Percentiles rank a stretch among this genome's conserved stretches.
Conservation (phyloP, 495 filamentous ascomycete genomes). For the Pseudevernia furfuracea region DNA sequence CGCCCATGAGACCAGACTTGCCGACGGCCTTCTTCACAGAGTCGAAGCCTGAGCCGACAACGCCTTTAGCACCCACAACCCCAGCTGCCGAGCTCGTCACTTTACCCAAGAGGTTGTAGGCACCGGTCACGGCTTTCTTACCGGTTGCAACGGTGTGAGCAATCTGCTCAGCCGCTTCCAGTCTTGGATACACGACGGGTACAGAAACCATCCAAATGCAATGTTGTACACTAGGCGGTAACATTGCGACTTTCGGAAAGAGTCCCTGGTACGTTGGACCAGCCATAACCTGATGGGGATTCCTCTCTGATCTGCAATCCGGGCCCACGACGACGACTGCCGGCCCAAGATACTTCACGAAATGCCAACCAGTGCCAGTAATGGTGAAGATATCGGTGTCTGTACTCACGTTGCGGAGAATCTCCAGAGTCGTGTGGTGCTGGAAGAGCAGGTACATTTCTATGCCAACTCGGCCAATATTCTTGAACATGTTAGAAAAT, state of each 20-base stretch:
- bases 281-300: constrained; percentile 84
- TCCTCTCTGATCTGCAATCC: constrained; percentile 86
- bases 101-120: constrained; percentile 91
- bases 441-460: constrained; percentile 99
- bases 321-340: constrained; percentile 82
- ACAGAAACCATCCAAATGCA: constrained; percentile 92
- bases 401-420: constrained; percentile 75
- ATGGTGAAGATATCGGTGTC: constrained; percentile 94
- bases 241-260: constrained; percentile 86
- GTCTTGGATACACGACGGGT: constrained; percentile 80
- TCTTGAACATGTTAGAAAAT: constrained; percentile 92
- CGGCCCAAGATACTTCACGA: constrained; percentile 91
- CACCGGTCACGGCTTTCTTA: constrained; percentile 90
- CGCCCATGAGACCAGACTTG: constrained; percentile 89
- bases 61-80: constrained; percentile 86
- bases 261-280: constrained; percentile 95
- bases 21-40: constrained; percentile 93
- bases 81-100: constrained; percentile 89
- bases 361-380: constrained; percentile 95
- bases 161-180: constrained; percentile 84
- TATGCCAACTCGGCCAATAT: constrained; percentile 93
- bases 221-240: constrained; percentile 91
- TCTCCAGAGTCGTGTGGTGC: constrained; percentile 91
- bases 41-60: constrained; percentile 84
- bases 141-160: constrained; percentile 87